phyloP scores from a whole-genome alignment of 1,284 basidiomycete species.

The Lignosus rhinocerotis region DNA sequence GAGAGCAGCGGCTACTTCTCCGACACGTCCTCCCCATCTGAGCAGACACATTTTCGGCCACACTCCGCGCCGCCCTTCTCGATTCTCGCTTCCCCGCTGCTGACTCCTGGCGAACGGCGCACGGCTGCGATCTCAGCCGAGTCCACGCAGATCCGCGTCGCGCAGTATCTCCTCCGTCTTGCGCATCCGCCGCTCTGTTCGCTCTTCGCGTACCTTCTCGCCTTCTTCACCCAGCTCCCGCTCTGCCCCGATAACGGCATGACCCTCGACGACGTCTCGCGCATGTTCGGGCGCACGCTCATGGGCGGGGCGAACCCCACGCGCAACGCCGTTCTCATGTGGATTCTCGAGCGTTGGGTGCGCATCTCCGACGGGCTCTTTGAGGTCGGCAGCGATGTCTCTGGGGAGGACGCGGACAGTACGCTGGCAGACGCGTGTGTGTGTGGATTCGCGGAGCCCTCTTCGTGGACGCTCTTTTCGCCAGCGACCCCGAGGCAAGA shows the following conservation, averaged over 20 bases:
- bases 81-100: background rate
- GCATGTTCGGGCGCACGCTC: slow-evolving; percentile 33
- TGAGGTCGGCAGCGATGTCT: slow-evolving; percentile 6
- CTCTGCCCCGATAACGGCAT: slow-evolving; percentile 38
- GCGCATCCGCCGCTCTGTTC: slow-evolving; percentile 58
- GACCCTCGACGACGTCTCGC: slow-evolving; percentile 31
- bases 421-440: background rate
- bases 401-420: background rate
- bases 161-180: slow-evolving; percentile 59
- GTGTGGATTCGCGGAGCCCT: background rate
- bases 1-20: no score
- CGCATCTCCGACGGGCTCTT: slow-evolving; percentile 32
- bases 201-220: slow-evolving; percentile 61
- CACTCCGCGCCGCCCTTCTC: slow-evolving; percentile 3
- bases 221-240: slow-evolving; percentile 50
- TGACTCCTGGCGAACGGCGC: slow-evolving; percentile 15
- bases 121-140: slow-evolving; percentile 22
- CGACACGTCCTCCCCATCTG: no score
- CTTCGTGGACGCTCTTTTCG: background rate
- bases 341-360: slow-evolving; percentile 35
- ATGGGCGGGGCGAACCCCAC: slow-evolving; percentile 27
- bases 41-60: background rate
- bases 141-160: slow-evolving; percentile 40
- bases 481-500: background rate
- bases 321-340: slow-evolving; percentile 24